These are phyloP conservation scores for Rubia balearica DNA, from an alignment of 305 asterid species.

Conservation along the genomic window DNA sequence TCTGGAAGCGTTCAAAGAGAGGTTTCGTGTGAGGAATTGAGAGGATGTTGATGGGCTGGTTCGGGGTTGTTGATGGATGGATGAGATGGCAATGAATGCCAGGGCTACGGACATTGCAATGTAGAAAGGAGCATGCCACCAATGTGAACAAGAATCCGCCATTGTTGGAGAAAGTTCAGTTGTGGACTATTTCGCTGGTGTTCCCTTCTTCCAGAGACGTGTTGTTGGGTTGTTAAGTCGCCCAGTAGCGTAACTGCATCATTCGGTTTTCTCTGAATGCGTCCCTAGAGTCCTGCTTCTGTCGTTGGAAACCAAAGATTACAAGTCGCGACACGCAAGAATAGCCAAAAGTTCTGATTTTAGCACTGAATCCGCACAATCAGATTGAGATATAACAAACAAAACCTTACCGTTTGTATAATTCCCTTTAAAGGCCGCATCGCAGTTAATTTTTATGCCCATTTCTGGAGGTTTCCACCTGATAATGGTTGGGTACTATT, in stretches of 20 bases:
- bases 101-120: constrained; percentile 39
- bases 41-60: constrained; percentile 7
- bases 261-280: neutral
- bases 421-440: too few species aligned
- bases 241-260: neutral
- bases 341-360: too few species aligned
- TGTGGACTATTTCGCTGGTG: neutral
- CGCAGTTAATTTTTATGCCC: too few species aligned
- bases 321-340: too few species aligned
- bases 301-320: too few species aligned
- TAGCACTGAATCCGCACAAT: too few species aligned
- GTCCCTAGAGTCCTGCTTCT: neutral
- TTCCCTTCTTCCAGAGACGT: neutral
- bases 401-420: too few species aligned
- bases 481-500: too few species aligned
- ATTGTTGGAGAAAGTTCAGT: constrained; percentile 18
- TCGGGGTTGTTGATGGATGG: constrained; percentile 27
- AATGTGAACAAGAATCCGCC: constrained; percentile 54
- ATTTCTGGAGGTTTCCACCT: too few species aligned
- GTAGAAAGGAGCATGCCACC: constrained; percentile 61
- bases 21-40: constrained; percentile 17
- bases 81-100: constrained; percentile 37
- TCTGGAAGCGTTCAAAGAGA: constrained; percentile 47
- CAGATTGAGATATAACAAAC: too few species aligned
- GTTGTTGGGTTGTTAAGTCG: neutral